Percentiles rank a stretch among this genome's conserved stretches.
Evolutionary conservation across 2,329 filamentous ascomycete genomes (phyloP).

Genomic region (Fusarium secorum): DNA sequence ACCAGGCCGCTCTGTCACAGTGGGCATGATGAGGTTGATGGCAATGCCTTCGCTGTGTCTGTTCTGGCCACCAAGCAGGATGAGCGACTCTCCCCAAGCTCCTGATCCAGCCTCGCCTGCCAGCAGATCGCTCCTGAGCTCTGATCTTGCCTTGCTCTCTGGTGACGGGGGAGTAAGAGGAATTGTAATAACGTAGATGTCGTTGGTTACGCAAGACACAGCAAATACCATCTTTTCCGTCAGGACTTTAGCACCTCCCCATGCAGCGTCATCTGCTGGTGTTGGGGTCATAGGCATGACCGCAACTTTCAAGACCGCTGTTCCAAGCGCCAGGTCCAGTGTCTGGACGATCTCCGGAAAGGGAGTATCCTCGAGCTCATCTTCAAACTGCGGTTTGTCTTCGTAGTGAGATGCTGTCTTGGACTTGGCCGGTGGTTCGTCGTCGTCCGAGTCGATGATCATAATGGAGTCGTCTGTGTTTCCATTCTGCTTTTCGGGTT

Average conservation of each 20-base stretch:
- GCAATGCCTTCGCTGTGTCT: constrained; percentile 63
- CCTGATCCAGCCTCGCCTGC: constrained; percentile 65
- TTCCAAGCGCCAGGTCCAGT: constrained; percentile 67
- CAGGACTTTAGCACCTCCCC: constrained; percentile 58
- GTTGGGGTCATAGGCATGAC: constrained; percentile 61
- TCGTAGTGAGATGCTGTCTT: constrained; percentile 48
- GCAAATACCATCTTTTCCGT: constrained; percentile 68
- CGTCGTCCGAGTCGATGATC: constrained; percentile 70
- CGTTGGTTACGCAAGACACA: constrained; percentile 65
- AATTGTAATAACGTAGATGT: constrained; percentile 65
- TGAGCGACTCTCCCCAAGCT: constrained; percentile 69
- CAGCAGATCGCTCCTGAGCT: constrained; percentile 60
- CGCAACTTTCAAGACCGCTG: constrained; percentile 63
- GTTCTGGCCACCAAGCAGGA: constrained; percentile 61
- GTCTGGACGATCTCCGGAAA: constrained; percentile 67
- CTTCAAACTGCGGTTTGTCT: constrained; percentile 67
- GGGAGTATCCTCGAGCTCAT: constrained; percentile 56
- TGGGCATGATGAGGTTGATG: constrained; percentile 59
- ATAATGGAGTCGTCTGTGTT: constrained; percentile 62
- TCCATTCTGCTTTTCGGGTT: constrained; percentile 61
- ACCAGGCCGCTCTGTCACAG: constrained; percentile 49
- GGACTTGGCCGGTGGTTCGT: constrained; percentile 52
- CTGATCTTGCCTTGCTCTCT: constrained; percentile 63
- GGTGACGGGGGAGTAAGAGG: constrained; percentile 69
- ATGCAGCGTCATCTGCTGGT: constrained; percentile 56